Percentiles rank a stretch among this genome's conserved stretches.
These are phyloP conservation scores for Kwoniella mangroviensis DNA, from an alignment of 768 basidiomycete species.

Conservation along the genomic window DNA sequence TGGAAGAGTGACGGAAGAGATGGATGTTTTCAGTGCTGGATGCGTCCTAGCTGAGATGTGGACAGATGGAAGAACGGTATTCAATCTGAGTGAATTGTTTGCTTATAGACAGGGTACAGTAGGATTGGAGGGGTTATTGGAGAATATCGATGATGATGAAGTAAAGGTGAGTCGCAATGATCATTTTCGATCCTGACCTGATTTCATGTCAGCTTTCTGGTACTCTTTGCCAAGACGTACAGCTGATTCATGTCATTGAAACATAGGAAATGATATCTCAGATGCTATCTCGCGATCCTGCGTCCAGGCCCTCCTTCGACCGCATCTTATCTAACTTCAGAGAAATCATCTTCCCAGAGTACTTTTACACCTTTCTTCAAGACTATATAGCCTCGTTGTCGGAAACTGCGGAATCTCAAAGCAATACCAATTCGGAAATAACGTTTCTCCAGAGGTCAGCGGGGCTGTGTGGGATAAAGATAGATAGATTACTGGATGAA, in stretches of 20 bases:
- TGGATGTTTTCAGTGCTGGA: conserved; percentile 96
- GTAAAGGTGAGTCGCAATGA: conserved; percentile 67
- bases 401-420: conserved; percentile 49
- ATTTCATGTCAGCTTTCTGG: not conserved
- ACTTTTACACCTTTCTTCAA: conserved; percentile 92
- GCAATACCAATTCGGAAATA: conserved; percentile 53
- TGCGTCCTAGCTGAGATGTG: conserved; percentile 96
- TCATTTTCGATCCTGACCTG: not conserved
- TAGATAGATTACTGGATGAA: conserved; percentile 84
- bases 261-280: conserved; percentile 77
- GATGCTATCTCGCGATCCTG: conserved; percentile 85
- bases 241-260: no score
- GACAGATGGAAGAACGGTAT: conserved; percentile 88
- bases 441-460: conserved; percentile 37
- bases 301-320: conserved; percentile 78
- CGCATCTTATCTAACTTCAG: conserved; percentile 73
- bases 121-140: conserved; percentile 72
- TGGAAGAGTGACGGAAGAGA: conserved; percentile 84
- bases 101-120: conserved; percentile 88
- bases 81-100: conserved; percentile 92
- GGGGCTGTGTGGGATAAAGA: conserved; percentile 60
- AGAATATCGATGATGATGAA: conserved; percentile 76
- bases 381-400: conserved; percentile 76
- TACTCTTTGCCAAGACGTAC: no score
- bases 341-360: conserved; percentile 82